Base-by-base conservation (phyloP, 2,329 filamentous ascomycete genomes). In the Alternaria alternata region DNA sequence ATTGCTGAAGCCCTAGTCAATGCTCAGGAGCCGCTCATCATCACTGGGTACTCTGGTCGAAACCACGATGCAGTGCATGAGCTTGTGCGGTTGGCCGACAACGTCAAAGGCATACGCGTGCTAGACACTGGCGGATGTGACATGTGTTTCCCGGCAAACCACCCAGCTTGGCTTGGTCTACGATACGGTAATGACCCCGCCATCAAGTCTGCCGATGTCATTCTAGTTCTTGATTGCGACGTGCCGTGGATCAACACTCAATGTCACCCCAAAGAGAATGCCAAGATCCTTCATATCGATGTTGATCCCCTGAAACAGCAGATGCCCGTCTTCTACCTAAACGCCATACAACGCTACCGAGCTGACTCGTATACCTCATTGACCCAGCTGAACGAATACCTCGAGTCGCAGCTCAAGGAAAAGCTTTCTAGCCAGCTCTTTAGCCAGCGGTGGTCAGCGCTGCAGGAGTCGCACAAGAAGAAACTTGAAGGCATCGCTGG, bases 171-270 rank as follows among this genome's bases (percentile, higher is more conserved):
- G 82, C 76, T 84, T 3, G 81, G 94, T 2, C 77, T 95, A 52
- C 85, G 88, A 43, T 96, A 89, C 69, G 92, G 92, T 3, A 84
- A 86, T 3, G 91, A 96, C 52, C 87, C 91, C 2, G 83, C 84
- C 42, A 91, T 97, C 74, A 86, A 84, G 59, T 87, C 87, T 0
- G 92, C 94, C 0, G 94, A 97, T 75, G 87, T 93, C 11, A 96
- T 97, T 60, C 67, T 97, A 1, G 89, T 97, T 3, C 74, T 96
- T 24, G 91, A 97, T 77, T 96, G 93, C 65, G 94, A 97, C 73
- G 93, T 97, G 0, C 94, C 94, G 0, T 97, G 93, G 93, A 93
- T 97, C 56, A 89, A 90, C n/a, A 95, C 92, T 0, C 87, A 88
- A 62, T 89, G 86, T 78, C 83, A 84, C 46, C 89, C 89, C 0